Conservation (phyloP, 2,329 filamentous ascomycete genomes). For the Epichloe glyceriae region DNA sequence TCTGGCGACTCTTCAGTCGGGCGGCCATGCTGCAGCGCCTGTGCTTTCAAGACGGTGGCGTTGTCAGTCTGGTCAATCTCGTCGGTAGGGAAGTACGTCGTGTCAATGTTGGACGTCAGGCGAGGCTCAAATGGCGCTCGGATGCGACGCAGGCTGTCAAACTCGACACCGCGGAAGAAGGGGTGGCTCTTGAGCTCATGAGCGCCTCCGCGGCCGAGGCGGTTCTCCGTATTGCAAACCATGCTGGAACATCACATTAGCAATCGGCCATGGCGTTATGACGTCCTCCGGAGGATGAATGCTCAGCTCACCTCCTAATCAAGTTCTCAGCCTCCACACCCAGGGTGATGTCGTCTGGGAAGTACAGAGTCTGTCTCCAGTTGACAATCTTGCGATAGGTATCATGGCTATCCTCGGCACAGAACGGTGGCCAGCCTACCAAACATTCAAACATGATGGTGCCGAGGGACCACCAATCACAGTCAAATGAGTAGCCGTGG, state of each 20-base stretch:
- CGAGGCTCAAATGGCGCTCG: slow-evolving; percentile 93
- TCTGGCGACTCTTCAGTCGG: slow-evolving; percentile 69
- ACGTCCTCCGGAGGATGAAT: not conserved
- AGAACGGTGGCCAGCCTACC: slow-evolving; percentile 98
- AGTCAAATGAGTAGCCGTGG: slow-evolving; percentile 90
- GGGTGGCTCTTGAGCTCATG: slow-evolving; percentile 87
- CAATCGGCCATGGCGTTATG: not conserved
- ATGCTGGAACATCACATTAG: slow-evolving; percentile 43
- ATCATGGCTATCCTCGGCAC: slow-evolving; percentile 91
- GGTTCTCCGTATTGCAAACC: slow-evolving; percentile 86
- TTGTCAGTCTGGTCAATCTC: slow-evolving; percentile 97
- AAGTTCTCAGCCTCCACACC: slow-evolving; percentile 82
- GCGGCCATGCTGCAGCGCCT: slow-evolving; percentile 58
- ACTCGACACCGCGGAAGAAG: slow-evolving; percentile 95
- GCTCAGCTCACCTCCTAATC: slow-evolving; percentile 61
- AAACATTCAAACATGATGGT: slow-evolving; percentile 99
- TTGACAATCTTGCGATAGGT: slow-evolving; percentile 99
- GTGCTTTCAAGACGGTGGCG: slow-evolving; percentile 71
- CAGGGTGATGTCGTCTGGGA: slow-evolving; percentile 87
- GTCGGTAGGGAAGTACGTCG: slow-evolving; percentile 96
- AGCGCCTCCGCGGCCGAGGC: slow-evolving; percentile 74
- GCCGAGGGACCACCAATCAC: slow-evolving; percentile 98
- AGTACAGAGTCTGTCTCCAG: slow-evolving; percentile 91
- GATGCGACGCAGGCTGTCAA: slow-evolving; percentile 83
- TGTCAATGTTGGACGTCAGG: slow-evolving; percentile 85